Base-by-base conservation (phyloP, 2,329 filamentous ascomycete species). In the Bretziella fagacearum region DNA sequence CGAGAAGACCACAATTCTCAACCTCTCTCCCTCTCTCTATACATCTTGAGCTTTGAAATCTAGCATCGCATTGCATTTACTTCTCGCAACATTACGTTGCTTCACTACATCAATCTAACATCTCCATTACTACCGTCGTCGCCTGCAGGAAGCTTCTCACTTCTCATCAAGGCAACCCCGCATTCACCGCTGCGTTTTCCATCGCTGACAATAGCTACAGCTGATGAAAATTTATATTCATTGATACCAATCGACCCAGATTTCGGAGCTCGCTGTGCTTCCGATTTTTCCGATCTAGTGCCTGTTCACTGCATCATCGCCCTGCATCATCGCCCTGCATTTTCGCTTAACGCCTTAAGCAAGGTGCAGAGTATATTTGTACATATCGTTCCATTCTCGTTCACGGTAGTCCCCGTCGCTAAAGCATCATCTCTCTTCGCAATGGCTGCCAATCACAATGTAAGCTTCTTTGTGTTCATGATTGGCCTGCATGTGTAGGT, bases 391-490 rank as follows among this genome's bases (percentile, higher is more conserved):
- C 27, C 27, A 10, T n/a, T n/a, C 10, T 3, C n/a, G 10, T n/a
- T 11, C 27, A 30, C 27, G 5, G 13, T 22, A 39, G 23, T 17
- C 20, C n/a, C 5, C 7, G 11, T 39, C 35, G 35, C 20, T 39
- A 20, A 20, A 22, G 35, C 18, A 39, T 15, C 35, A 10, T 27
- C 22, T 7, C 29, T 27, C 22, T 7, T 39, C 35, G 29, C n/a
- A 18, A 51, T 51, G 48, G 29, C 48, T 42, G 40, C 40, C 26
- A 51, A 29, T 47, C 48, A 47, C 26, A 51, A 51, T 26, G 48
- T 51, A 20, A 43, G 23, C 23, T 29, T 17, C 22, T n/a, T 15
- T 42, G 13, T 15, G 13, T 42, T n/a, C 22, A 2, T 20, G 33
- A 10, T 22, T 44, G 15, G 29, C 29, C n/a, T 30, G 40, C 39